Base-by-base conservation (phyloP, 345 rosid species). In the Syzygium oleosum region DNA sequence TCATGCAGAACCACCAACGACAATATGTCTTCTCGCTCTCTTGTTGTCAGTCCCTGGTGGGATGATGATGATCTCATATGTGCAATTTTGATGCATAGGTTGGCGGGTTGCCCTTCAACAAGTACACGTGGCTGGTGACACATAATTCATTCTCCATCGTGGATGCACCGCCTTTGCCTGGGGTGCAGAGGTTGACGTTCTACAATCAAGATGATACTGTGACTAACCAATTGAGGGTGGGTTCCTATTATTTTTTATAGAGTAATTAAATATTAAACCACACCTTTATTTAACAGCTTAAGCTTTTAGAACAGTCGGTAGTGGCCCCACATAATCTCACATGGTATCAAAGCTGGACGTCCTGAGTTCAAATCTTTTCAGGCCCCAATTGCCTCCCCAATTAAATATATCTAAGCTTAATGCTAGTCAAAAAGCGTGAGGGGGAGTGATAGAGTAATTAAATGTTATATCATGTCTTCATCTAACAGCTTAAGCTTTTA, bases 61-160 rank as follows among this genome's bases (percentile, higher is more conserved):
- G 79, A 34, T 84, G 59, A n/a, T 84, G 25, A 84, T 84, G 5
- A 55, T 29, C 79, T 68, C 21, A 68, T 85, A 56, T 85, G 73
- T 85, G 87, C 58, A 55, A 51, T 55, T 84, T 86, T 54, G 23
- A 22, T 86, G 68, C 54, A 87, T 90, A 96, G 98, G 89, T 94
- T 90, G 94, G 93, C 83, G 99, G 95, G 52, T 92, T 98, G 91
- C 98, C 99, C 85, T 96, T 95, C 88, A 98, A 96, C 93, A 98
- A 94, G 92, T 98, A 98, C 89, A 91, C 99, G 52, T 98, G 99
- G 99, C 90, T 98, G 53, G 93, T 98, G 88, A 98, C 99, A 6
- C 99, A 98, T 84, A 98, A 98, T 92, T 91, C 99, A 8, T 98
- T 98, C 88, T 95, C 99, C 90, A 96, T 94, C 63, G 98, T 95